phyloP scores from a whole-genome alignment of 2,329 filamentous ascomycete genomes.

The Alternaria gaisen region DNA sequence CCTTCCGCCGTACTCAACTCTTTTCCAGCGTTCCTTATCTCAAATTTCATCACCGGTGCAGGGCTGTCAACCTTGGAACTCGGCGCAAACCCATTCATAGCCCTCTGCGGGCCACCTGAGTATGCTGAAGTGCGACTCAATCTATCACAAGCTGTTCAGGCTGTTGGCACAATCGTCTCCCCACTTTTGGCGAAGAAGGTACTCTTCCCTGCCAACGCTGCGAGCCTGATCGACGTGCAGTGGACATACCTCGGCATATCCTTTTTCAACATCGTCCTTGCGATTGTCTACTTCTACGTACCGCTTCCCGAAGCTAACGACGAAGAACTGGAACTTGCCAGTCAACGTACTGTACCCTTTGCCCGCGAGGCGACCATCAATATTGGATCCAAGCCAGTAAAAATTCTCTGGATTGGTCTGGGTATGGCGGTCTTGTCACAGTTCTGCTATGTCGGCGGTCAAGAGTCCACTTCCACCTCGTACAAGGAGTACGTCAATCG shows the following conservation, averaged over 20 bases:
- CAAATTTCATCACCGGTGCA: slow-evolving; percentile 69
- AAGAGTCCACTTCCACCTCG: slow-evolving; percentile 64
- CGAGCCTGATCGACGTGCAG: slow-evolving; percentile 67
- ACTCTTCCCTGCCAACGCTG: slow-evolving; percentile 62
- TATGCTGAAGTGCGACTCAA: slow-evolving; percentile 69
- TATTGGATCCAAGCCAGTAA: slow-evolving; percentile 52
- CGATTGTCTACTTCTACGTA: slow-evolving; percentile 68
- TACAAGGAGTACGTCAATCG: slow-evolving; percentile 56
- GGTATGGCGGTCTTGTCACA: slow-evolving; percentile 63
- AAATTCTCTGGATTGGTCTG: slow-evolving; percentile 66
- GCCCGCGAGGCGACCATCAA: slow-evolving; percentile 53
- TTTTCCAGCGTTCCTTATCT: slow-evolving; percentile 67
- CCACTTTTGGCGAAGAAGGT: slow-evolving; percentile 68
- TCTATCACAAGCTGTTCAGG: slow-evolving; percentile 69
- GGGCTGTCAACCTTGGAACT: slow-evolving; percentile 69
- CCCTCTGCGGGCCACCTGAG: slow-evolving; percentile 67
- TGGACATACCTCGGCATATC: slow-evolving; percentile 72
- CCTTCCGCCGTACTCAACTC: slow-evolving; percentile 70
- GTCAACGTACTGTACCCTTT: slow-evolving; percentile 53
- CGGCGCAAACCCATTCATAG: slow-evolving; percentile 69
- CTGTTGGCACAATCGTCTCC: slow-evolving; percentile 66
- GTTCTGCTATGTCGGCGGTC: slow-evolving; percentile 69
- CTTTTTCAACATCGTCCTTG: slow-evolving; percentile 66
- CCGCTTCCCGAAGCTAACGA: slow-evolving; percentile 70
- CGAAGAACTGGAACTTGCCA: slow-evolving; percentile 65